Evolutionary conservation across 2,329 filamentous ascomycete species (phyloP).

Genomic region (Fonsecaea multimorphosa): DNA sequence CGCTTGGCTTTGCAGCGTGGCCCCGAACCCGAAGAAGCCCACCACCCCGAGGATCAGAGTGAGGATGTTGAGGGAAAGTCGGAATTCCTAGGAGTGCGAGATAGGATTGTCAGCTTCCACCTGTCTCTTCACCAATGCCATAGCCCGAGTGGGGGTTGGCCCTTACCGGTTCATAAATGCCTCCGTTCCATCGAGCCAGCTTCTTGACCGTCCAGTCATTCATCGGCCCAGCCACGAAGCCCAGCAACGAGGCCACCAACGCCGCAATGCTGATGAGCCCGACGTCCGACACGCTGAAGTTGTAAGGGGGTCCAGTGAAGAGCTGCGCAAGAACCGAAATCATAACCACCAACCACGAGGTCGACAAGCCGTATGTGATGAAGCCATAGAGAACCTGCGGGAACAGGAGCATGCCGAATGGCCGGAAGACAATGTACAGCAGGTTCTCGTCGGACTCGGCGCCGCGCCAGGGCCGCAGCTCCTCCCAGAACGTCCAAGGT

Average conservation of each 20-base stretch:
- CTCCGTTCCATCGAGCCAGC: slow-evolving; percentile 51
- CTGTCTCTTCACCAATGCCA: not conserved
- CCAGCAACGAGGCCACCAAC: slow-evolving; percentile 25
- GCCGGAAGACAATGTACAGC: slow-evolving; percentile 41
- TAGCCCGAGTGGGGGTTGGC: not conserved
- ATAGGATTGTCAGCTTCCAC: not conserved
- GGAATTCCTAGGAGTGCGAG: slow-evolving; percentile 42
- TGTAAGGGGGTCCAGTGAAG: slow-evolving; percentile 44
- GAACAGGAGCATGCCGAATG: slow-evolving; percentile 44
- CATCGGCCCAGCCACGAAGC: slow-evolving; percentile 37
- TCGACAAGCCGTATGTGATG: slow-evolving; percentile 38
- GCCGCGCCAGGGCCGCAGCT: slow-evolving; percentile 31
- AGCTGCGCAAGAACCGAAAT: slow-evolving; percentile 41
- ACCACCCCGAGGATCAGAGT: slow-evolving; percentile 29
- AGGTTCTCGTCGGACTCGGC: slow-evolving; percentile 31
- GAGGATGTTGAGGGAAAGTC: slow-evolving; percentile 39
- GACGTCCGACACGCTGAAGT: slow-evolving; percentile 41
- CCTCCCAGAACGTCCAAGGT: slow-evolving; percentile 31
- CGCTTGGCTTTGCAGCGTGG: slow-evolving; percentile 25
- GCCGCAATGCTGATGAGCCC: slow-evolving; percentile 36
- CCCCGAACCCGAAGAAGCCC: slow-evolving; percentile 51
- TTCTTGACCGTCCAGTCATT: slow-evolving; percentile 44
- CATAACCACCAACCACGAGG: slow-evolving; percentile 38
- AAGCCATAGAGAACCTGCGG: slow-evolving; percentile 44
- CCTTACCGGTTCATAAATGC: slow-evolving; percentile 47